A percentile compares a stretch with the other conserved stretches of the same genome.
Evolutionary conservation across 2,329 filamentous ascomycete genomes (phyloP).

Genomic region (Sordariomycetes sp.): DNA sequence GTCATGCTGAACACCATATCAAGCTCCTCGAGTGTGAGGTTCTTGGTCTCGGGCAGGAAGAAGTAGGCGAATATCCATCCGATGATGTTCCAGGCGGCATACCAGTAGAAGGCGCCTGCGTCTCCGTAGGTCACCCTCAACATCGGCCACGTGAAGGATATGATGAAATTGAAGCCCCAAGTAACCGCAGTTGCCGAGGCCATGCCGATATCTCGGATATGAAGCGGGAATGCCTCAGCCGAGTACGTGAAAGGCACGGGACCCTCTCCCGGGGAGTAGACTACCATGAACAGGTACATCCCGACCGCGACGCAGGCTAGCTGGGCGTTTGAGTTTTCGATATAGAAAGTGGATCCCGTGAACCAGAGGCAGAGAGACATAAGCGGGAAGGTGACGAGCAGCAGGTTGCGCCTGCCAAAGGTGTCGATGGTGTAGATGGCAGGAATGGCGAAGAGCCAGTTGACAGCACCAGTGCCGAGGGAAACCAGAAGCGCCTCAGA

Average conservation of each 20-base stretch:
- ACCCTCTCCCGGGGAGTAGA: conserved; percentile 40
- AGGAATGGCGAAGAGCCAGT: conserved; percentile 47
- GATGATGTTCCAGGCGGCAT: conserved; percentile 24
- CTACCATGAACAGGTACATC: conserved; percentile 27
- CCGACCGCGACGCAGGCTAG: conserved; percentile 23
- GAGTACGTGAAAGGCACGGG: conserved; percentile 51
- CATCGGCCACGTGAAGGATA: conserved; percentile 21
- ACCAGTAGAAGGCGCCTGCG: conserved; percentile 22
- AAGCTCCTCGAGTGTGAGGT: conserved; percentile 21
- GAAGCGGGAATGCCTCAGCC: conserved; percentile 46
- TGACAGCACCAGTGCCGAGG: conserved; percentile 45
- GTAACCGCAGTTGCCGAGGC: conserved; percentile 29
- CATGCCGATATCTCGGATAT: conserved; percentile 45
- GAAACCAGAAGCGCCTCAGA: conserved; percentile 38
- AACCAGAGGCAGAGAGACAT: conserved; percentile 46
- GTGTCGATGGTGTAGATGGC: conserved; percentile 50
- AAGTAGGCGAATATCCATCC: conserved; percentile 22
- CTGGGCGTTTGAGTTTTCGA: conserved; percentile 15
- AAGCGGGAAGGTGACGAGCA: conserved; percentile 46
- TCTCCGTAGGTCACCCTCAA: conserved; percentile 5
- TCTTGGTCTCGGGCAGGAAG: conserved; percentile 23
- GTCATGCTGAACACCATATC: conserved; percentile 20
- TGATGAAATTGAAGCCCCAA: conserved; percentile 28
- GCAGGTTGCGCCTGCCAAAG: conserved; percentile 41
- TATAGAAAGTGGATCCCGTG: conserved; percentile 37